Evolutionary conservation across 2,329 filamentous ascomycete genomes (phyloP).

Genomic region (Exophiala oligosperma): DNA sequence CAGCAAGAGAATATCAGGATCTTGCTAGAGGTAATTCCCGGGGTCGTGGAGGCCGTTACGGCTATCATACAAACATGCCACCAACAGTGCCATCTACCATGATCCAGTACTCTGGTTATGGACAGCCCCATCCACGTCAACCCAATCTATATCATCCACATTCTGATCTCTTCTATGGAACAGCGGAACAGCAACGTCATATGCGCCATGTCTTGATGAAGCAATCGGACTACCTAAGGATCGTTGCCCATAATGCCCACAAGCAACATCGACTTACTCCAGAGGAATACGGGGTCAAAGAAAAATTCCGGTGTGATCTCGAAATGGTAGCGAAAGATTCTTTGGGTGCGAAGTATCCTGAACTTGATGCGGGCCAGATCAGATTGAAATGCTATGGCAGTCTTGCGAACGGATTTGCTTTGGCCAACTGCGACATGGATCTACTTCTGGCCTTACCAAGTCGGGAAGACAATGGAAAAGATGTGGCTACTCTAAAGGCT

Average conservation of each 20-base stretch:
- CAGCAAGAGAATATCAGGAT: constrained; percentile 23
- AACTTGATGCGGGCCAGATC: constrained; percentile 59
- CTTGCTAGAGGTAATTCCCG: constrained; percentile 18
- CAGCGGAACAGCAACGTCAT: constrained; percentile 19
- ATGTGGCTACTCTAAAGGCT: neutral
- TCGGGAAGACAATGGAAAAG: neutral
- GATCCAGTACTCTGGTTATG: constrained; percentile 4
- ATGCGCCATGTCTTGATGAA: constrained; percentile 21
- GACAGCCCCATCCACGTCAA: constrained; percentile 12
- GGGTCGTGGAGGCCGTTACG: constrained; percentile 1
- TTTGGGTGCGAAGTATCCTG: constrained; percentile 40
- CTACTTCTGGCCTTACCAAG: constrained; percentile 71
- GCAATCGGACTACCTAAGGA: constrained; percentile 28
- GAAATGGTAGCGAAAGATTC: constrained; percentile 62
- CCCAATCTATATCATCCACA: constrained; percentile 19
- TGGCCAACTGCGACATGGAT: constrained; percentile 88
- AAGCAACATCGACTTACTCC: constrained; percentile 17
- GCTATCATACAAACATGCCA: constrained; percentile 1
- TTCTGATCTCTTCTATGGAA: constrained; percentile 8
- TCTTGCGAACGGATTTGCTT: constrained; percentile 80
- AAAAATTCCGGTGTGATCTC: constrained; percentile 65
- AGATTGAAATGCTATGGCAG: constrained; percentile 78
- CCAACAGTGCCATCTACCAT: neutral
- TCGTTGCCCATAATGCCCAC: constrained; percentile 14
- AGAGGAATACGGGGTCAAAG: constrained; percentile 67